A percentile compares a stretch with the other conserved stretches of the same genome.
phyloP scores from a whole-genome alignment of 2,329 filamentous ascomycete species.

The Cladosporium sp. region DNA sequence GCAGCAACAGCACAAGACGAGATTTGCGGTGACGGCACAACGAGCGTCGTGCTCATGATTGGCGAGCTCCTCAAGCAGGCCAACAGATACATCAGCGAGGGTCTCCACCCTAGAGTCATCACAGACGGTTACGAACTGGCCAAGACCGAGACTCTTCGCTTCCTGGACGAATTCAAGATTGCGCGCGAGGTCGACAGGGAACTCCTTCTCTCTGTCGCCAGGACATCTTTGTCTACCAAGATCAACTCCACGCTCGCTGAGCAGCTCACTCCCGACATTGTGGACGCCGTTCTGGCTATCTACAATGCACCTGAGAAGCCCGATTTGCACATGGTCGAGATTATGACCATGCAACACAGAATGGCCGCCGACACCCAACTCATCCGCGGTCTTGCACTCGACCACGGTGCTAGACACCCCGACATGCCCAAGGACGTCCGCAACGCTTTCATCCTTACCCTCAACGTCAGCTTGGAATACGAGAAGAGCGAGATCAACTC shows the following conservation, averaged over 20 bases:
- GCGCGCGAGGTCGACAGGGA: conserved; percentile 86
- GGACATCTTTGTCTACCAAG: conserved; percentile 94
- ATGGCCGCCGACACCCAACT: conserved; percentile 94
- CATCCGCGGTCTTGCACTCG: conserved; percentile 86
- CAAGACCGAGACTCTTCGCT: conserved; percentile 90
- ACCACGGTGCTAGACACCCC: conserved; percentile 93
- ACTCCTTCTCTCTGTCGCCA: conserved; percentile 86
- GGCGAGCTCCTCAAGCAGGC: conserved; percentile 98
- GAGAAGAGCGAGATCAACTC: conserved; percentile 99
- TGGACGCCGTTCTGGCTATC: conserved; percentile 93
- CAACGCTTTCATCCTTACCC: conserved; percentile 90
- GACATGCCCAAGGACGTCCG: conserved; percentile 97
- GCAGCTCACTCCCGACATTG: conserved; percentile 90
- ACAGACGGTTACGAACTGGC: conserved; percentile 97
- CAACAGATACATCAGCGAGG: conserved; percentile 91
- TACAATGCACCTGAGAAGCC: conserved; percentile 88
- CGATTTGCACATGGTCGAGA: conserved; percentile 98
- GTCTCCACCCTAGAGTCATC: conserved; percentile 93
- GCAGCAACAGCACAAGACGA: conserved; percentile 97
- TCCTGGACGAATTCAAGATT: conserved; percentile 92
- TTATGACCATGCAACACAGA: conserved; percentile 99
- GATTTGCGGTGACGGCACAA: conserved; percentile 96
- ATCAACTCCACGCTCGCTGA: conserved; percentile 85
- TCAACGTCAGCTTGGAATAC: conserved; percentile 97
- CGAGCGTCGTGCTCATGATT: conserved; percentile 90